Percentiles rank a stretch among this genome's conserved stretches.
Evolutionary conservation across 345 rosid species (phyloP).

Genomic region (Hypericum androsaemum): DNA sequence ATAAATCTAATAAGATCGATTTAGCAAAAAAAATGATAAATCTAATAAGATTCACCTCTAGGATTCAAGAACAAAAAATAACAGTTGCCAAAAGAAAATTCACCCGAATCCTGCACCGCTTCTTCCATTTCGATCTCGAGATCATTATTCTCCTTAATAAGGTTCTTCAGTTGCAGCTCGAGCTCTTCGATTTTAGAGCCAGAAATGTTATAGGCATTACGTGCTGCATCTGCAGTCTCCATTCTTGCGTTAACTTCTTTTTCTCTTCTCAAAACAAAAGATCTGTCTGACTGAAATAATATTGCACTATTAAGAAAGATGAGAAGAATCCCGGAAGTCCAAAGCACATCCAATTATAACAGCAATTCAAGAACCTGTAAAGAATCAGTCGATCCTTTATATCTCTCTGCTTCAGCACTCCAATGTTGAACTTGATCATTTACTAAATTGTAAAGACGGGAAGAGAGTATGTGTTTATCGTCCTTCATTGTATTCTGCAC

Average conservation of each 20-base stretch:
- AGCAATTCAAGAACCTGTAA: slow-evolving; percentile 52
- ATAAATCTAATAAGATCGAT: slow-evolving; percentile 1
- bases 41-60: neutral
- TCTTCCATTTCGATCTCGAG: slow-evolving; percentile 80
- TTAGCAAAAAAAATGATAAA: slow-evolving; percentile 13
- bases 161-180: slow-evolving; percentile 62
- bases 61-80: neutral
- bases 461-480: slow-evolving; percentile 59
- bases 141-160: slow-evolving; percentile 73
- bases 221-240: slow-evolving; percentile 59
- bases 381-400: slow-evolving; percentile 47
- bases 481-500: slow-evolving; percentile 69
- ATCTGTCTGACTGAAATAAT: slow-evolving; percentile 64
- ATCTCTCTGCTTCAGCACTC: slow-evolving; percentile 64
- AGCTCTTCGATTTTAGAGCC: slow-evolving; percentile 60
- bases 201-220: slow-evolving; percentile 31
- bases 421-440: slow-evolving; percentile 78
- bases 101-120: slow-evolving; percentile 67
- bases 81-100: neutral
- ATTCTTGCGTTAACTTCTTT: slow-evolving; percentile 58
- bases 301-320: slow-evolving; percentile 15
- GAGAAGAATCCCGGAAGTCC: slow-evolving; percentile 9
- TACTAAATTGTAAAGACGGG: slow-evolving; percentile 52
- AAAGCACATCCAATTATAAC: slow-evolving; percentile 11
- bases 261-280: slow-evolving; percentile 60